Evolutionary conservation across 2,329 filamentous ascomycete genomes (phyloP).

Genomic region (Chalaropsis thielavioides): DNA sequence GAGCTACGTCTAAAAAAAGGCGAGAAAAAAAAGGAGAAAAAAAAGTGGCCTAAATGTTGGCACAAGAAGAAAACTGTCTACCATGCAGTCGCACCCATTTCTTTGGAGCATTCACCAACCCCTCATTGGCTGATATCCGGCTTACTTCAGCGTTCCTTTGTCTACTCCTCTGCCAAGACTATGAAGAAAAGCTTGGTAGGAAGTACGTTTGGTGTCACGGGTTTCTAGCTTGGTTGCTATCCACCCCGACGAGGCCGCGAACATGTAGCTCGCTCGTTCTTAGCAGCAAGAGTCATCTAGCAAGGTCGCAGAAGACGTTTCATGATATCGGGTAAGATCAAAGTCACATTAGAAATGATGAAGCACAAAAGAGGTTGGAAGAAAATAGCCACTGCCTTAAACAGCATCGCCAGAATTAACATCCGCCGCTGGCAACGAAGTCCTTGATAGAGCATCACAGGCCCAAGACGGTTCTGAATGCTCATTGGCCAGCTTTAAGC

Average conservation of each 20-base stretch:
- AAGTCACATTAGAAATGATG: background rate
- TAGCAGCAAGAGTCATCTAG: background rate
- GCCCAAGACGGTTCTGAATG: background rate
- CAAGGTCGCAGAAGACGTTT: background rate
- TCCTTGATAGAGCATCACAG: background rate
- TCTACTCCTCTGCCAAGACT: background rate
- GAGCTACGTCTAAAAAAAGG: background rate
- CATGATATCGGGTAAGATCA: background rate
- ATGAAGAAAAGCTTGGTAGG: background rate
- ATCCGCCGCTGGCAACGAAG: background rate
- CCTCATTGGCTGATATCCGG: background rate
- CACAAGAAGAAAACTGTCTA: background rate
- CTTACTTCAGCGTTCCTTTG: background rate
- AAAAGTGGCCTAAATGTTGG: background rate
- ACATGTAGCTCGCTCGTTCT: background rate
- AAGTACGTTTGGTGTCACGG: background rate
- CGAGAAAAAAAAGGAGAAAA: background rate
- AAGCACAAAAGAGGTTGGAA: background rate
- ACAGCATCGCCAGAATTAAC: background rate
- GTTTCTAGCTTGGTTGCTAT: background rate
- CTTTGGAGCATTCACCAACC: background rate
- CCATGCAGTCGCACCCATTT: background rate
- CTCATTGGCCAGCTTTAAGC: constrained; percentile 4
- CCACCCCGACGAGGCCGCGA: background rate
- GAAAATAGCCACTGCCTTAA: background rate